phyloP scores from a whole-genome alignment of 345 rosid genomes.

The Gynandropsis gynandra region DNA sequence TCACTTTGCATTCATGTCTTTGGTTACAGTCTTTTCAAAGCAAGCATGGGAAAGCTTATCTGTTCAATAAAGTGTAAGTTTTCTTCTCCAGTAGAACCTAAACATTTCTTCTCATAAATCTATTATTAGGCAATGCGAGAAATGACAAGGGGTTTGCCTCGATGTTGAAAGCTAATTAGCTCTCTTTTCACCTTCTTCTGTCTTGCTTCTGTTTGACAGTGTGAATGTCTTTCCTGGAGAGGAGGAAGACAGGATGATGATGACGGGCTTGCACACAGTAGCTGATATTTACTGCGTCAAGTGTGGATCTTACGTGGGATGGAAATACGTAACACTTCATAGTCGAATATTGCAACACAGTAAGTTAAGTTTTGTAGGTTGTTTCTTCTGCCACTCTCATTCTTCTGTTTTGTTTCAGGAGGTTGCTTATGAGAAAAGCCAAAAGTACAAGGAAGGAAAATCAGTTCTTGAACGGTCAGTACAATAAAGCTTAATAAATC shows the following conservation, averaged over 20 bases:
- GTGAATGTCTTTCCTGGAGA: slow-evolving; percentile 58
- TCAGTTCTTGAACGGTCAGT: slow-evolving; percentile 62
- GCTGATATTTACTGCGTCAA: slow-evolving; percentile 85
- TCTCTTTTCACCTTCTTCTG: neutral
- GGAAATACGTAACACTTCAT: slow-evolving; percentile 68
- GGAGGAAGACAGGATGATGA: slow-evolving; percentile 66
- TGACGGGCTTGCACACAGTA: slow-evolving; percentile 73
- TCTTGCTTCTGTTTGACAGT: slow-evolving; percentile 28
- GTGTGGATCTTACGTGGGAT: slow-evolving; percentile 95
- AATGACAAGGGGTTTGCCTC: neutral
- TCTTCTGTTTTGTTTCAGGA: slow-evolving; percentile 32
- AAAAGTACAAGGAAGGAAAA: slow-evolving; percentile 82
- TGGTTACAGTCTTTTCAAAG: slow-evolving; percentile 60
- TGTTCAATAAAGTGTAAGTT: slow-evolving; percentile 90
- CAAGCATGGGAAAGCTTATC: slow-evolving; percentile 93
- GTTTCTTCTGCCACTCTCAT: slow-evolving; percentile 16
- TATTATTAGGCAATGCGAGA: neutral
- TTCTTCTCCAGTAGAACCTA: slow-evolving; percentile 19
- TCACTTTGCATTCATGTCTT: neutral
- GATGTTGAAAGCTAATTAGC: neutral
- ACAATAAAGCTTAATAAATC: neutral
- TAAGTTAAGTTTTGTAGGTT: slow-evolving; percentile 28
- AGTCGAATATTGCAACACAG: slow-evolving; percentile 36
- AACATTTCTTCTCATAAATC: neutral
- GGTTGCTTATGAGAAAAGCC: slow-evolving; percentile 51